These are phyloP conservation scores for Tetrahymena elliotti DNA, from an alignment of 73 alveolate species.

Conservation along the genomic window DNA sequence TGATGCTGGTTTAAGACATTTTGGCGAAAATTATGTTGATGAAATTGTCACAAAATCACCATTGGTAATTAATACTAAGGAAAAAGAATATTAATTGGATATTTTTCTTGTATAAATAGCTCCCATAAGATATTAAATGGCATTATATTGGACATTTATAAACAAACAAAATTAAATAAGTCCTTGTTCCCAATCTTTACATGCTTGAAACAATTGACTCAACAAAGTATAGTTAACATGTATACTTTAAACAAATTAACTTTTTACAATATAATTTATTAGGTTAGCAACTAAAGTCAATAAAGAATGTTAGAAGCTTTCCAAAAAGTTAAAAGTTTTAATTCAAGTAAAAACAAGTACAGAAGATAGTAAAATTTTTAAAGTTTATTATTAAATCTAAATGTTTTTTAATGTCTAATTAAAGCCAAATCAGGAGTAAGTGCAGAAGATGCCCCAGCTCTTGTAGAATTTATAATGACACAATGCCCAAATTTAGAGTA, in stretches of 20 bases:
- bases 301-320: constrained; percentile 58
- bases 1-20: constrained; percentile 79
- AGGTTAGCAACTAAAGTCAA: constrained; percentile 72
- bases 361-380: constrained; percentile 25
- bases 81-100: background rate
- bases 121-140: constrained; percentile 88
- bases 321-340: constrained; percentile 52
- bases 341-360: constrained; percentile 69
- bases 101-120: background rate
- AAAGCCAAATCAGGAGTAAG: constrained; percentile 67
- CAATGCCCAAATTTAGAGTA: constrained; percentile 56
- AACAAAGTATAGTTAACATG: background rate
- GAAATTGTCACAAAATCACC: constrained; percentile 74
- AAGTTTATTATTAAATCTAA: background rate
- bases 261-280: background rate
- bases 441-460: constrained; percentile 42
- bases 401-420: background rate
- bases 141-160: constrained; percentile 93
- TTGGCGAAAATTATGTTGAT: constrained; percentile 93
- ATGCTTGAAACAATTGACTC: constrained; percentile 80
- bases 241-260: background rate
- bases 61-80: background rate
- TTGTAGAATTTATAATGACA: constrained; percentile 52
- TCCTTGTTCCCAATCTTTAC: constrained; percentile 33
- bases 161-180: constrained; percentile 73